phyloP scores from a whole-genome alignment of 148 eudicot species.

The Tetragonia tetragonoides region DNA sequence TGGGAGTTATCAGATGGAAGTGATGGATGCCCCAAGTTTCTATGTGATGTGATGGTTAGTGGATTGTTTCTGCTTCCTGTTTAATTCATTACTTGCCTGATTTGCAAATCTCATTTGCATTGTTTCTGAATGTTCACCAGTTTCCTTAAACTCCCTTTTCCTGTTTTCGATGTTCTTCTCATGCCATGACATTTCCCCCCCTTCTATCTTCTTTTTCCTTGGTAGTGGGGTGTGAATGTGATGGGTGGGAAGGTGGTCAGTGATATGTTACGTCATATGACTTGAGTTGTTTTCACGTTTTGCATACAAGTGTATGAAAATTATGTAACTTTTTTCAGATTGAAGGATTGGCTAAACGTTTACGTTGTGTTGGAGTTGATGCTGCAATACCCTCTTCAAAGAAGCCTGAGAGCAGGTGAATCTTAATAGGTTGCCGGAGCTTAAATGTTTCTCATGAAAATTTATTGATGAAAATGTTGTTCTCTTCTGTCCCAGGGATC shows the following conservation, averaged over 20 bases:
- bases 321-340: constrained; percentile 42
- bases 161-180: too few relatives aligned
- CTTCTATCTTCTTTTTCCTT: background rate
- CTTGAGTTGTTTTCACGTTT: background rate
- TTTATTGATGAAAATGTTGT: background rate
- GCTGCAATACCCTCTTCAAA: constrained; percentile 77
- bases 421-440: background rate
- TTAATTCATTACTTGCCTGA: background rate
- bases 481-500: constrained; percentile 47
- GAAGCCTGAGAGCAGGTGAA: constrained; percentile 81
- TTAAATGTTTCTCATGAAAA: constrained; percentile 6
- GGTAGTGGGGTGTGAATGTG: background rate
- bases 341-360: constrained; percentile 92
- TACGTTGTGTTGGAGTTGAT: constrained; percentile 91
- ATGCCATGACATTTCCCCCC: too few relatives aligned
- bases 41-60: constrained; percentile 96
- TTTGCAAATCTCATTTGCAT: background rate
- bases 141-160: background rate
- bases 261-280: background rate
- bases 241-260: too few relatives aligned
- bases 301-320: background rate
- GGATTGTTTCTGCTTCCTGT: constrained; percentile 1
- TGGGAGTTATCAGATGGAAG: constrained; percentile 81
- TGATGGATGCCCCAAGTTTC: constrained; percentile 85
- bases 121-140: background rate